Percentiles rank a stretch among this genome's conserved stretches.
Conservation (phyloP, 441 rosid species). For the Kokia cookei region DNA sequence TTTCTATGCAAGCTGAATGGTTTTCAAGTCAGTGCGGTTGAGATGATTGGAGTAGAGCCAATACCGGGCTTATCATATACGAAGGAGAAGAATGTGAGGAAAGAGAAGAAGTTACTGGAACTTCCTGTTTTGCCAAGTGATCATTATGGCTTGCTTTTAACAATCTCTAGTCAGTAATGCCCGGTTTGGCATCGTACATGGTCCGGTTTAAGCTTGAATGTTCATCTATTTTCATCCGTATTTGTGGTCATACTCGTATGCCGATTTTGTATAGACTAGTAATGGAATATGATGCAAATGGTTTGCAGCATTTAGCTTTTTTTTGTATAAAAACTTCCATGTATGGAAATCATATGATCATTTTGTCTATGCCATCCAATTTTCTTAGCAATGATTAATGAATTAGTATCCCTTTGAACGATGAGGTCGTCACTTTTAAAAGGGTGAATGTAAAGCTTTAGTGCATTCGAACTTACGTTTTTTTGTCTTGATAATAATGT, state of each 20-base stretch:
- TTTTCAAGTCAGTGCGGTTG: conserved; percentile 51
- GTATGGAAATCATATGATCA: neutral
- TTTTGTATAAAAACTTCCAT: neutral
- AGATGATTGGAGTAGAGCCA: conserved; percentile 86
- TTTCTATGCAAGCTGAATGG: conserved; percentile 55
- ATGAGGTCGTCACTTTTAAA: too few species aligned
- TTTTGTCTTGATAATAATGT: too few species aligned
- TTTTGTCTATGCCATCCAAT: neutral
- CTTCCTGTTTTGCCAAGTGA: conserved; percentile 96
- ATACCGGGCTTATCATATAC: conserved; percentile 57
- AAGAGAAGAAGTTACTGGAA: conserved; percentile 48
- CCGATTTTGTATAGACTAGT: conserved; percentile 7
- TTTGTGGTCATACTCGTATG: neutral
- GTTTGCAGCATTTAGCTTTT: neutral
- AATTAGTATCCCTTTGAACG: too few species aligned
- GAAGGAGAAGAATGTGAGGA: conserved; percentile 76
- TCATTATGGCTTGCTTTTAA: conserved; percentile 85
- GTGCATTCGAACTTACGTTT: too few species aligned
- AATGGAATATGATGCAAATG: neutral
- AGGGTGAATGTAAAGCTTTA: too few species aligned
- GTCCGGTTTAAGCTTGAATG: neutral
- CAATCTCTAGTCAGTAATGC: conserved; percentile 33
- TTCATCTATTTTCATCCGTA: neutral
- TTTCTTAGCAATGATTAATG: too few species aligned
- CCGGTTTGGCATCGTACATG: neutral